These are phyloP conservation scores for Fusarium siculi DNA, from an alignment of 2,329 filamentous ascomycete species.

Conservation along the genomic window DNA sequence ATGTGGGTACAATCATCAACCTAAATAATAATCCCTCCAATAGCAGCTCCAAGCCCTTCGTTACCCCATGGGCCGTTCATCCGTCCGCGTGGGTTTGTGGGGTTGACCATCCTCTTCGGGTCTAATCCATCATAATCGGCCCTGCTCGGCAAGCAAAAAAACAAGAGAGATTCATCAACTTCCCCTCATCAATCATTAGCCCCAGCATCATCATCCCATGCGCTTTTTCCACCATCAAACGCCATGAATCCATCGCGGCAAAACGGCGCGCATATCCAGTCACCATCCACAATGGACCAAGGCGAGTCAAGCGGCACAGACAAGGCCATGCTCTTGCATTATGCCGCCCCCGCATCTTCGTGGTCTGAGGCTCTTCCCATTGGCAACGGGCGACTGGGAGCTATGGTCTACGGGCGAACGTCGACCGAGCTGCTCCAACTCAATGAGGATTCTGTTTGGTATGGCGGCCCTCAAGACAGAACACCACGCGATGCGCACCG, in stretches of 20 bases:
- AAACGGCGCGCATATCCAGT: neutral
- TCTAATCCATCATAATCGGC: slow-evolving; percentile 8
- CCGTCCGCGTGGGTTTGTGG: slow-evolving; percentile 1
- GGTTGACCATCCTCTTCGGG: slow-evolving; percentile 1
- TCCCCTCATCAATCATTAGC: neutral
- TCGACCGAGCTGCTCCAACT: slow-evolving; percentile 54
- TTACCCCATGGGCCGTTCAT: slow-evolving; percentile 1
- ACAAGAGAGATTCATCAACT: neutral
- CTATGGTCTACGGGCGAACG: slow-evolving; percentile 57
- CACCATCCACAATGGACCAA: slow-evolving; percentile 3
- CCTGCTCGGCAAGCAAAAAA: neutral
- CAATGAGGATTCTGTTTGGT: slow-evolving; percentile 62
- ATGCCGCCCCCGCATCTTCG: slow-evolving; percentile 36
- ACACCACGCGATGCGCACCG: slow-evolving; percentile 48
- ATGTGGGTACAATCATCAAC: neutral
- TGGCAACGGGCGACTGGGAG: slow-evolving; percentile 58
- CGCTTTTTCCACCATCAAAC: neutral
- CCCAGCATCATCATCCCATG: neutral
- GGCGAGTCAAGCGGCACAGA: neutral
- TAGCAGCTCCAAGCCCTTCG: neutral
- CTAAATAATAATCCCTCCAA: slow-evolving; percentile 16
- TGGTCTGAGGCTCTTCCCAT: slow-evolving; percentile 56
- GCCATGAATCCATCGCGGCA: neutral
- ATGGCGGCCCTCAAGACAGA: slow-evolving; percentile 56
- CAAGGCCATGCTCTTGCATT: slow-evolving; percentile 35